Base-by-base conservation (phyloP, 352 stramenopile genomes). In the Globisporangium ultimum region DNA sequence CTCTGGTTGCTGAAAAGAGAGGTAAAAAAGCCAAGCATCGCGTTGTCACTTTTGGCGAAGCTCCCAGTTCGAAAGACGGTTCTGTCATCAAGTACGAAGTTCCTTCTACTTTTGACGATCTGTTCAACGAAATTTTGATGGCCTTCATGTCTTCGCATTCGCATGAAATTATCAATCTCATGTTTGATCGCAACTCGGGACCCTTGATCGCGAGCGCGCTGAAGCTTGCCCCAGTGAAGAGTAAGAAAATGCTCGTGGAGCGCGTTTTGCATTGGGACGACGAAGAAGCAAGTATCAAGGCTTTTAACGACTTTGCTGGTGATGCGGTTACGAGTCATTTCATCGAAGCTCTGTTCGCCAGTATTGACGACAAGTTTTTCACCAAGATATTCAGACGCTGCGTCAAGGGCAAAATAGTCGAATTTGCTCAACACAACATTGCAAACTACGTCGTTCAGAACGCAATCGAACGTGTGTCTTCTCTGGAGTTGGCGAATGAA, bases 361-460 rank as follows among this genome's bases (percentile, higher is more conserved):
- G 64, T 46, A 66, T 71, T n/a, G 74, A 73, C 52, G 76, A 89
- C 70, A 77, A 74, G 17, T 81, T 91, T 61, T 93, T 91, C 41
- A 61, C 66, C 0, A 80, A 77, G 52, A 57, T 93, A 22, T 91
- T 87, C 56, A 63, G 64, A n/a, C 80, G 82, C 18, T 91, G 80
- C 55, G 38, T 93, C 20, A 63, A 76, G 22, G 63, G 69, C 32
- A 81, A 84, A 41, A 68, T 93, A 63, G 61, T 91, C 45, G 76
- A 89, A 56, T 86, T 92, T 36, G 71, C 68, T 7, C 63, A 91
- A 64, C 81, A 93, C 61, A 71, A 68, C 45, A 88, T 93, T 54
- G 74, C 81, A 14, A 93, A 93, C 62, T 93, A 90, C 52, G 84
- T 93, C n/a, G 74, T 93, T 8, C 84, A 93, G 62, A 68, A 91